Evolutionary conservation across 257 asterid species (phyloP), one percentile per base, ranked within the genome.

Genomic region (Galeopsis tetrahit): DNA sequence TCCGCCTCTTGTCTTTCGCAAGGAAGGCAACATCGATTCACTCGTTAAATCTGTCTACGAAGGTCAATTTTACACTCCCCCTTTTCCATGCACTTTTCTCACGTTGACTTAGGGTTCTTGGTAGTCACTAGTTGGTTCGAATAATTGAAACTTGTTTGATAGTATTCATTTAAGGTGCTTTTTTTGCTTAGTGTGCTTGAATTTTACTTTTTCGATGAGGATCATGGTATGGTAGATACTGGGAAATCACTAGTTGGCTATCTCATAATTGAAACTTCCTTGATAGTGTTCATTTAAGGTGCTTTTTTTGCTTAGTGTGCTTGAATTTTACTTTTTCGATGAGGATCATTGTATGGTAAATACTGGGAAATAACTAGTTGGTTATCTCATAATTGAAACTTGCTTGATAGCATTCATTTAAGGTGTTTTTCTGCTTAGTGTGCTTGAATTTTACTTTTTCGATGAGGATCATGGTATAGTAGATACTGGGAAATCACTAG

Each of bases 11-110:
- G 96, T 91, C 3, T 91, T 91, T 56, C 90, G 96, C 0, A 77
- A 91, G 58, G 97, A 84, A 79, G 97, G 97, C 17, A 91, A 91
- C 85, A 91, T 91, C 43, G 94, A 89, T 53, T 85, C 92, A 4
- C 92, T 91, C 15, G 97, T 91, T 71, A 85, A 89, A 84, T 85
- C 90, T 15, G 97, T 89, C 35, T 89, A 91, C 70, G 82, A 74
- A 53, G 92, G 97, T 85, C 46, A 32, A 39, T 53, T 34, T 9
- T 38, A 2, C 31, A 7, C 40, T 46, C 39, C 48, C 42, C 43
- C 58, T 31, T 10, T 57, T 57, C 40, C 64, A 58, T 58, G 64
- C 17, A 6, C 17, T 4, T 33, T 33, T 5, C 7, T 10, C 4
- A 2, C 38, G 64, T 58, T 58, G 64, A 58, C 64, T 58, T 17